phyloP scores from a whole-genome alignment of 768 basidiomycete genomes.

The Serpula lacrymans region DNA sequence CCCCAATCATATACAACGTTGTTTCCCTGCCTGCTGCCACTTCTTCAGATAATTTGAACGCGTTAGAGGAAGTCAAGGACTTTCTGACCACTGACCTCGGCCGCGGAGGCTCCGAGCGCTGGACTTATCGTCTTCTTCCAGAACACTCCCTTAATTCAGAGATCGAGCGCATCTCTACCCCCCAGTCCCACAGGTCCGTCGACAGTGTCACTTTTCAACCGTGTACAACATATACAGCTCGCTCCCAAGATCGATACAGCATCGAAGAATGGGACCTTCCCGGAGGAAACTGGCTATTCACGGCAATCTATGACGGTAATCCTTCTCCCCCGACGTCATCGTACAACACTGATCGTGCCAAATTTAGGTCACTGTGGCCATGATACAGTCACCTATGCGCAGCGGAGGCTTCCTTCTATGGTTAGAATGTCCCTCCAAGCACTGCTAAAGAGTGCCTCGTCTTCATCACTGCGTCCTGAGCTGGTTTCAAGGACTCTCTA shows the following conservation, averaged over 20 bases:
- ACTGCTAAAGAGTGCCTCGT: conserved; percentile 23
- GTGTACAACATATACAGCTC: conserved; percentile 29
- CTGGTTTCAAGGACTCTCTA: conserved; percentile 37
- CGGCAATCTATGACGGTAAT: conserved; percentile 45
- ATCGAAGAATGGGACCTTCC: conserved; percentile 39
- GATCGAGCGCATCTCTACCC: conserved; percentile 34
- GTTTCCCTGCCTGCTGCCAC: conserved; percentile 44
- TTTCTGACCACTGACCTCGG: conserved; percentile 54
- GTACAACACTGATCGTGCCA: conserved; percentile 10
- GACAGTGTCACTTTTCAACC: conserved; percentile 45
- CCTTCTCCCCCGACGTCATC: conserved; percentile 6
- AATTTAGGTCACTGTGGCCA: conserved; percentile 45
- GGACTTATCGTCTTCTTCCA: conserved; percentile 49
- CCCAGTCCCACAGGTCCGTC: conserved; percentile 28
- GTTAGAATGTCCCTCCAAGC: conserved; percentile 37
- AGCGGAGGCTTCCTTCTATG: conserved; percentile 37
- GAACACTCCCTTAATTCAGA: conserved; percentile 39
- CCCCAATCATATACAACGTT: conserved; percentile 28
- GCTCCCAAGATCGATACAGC: conserved; percentile 40
- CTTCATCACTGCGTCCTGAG: conserved; percentile 22
- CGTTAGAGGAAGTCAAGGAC: conserved; percentile 51
- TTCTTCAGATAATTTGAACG: conserved; percentile 44
- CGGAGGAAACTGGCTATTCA: conserved; percentile 41
- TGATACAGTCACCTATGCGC: conserved; percentile 44
- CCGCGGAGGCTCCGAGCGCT: conserved; percentile 45